Evolutionary conservation across 306 rosid genomes (phyloP).

Genomic region (Vachellia collinsii): DNA sequence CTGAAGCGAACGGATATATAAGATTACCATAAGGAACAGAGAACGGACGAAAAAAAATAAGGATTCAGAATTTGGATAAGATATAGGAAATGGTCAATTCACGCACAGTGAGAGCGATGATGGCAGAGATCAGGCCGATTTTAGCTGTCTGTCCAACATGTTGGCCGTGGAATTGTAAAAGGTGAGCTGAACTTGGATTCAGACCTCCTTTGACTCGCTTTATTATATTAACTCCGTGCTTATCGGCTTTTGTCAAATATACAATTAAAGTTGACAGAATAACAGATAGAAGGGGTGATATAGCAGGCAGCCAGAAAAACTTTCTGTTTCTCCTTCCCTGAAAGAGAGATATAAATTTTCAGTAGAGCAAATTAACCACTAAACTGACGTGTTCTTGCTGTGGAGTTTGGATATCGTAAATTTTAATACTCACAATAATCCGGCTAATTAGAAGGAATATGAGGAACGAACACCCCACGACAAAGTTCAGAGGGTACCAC

Average conservation of each 20-base stretch:
- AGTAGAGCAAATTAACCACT: slow-evolving; percentile 27
- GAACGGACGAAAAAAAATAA: neutral
- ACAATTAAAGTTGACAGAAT: slow-evolving; percentile 78
- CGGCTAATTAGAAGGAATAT: slow-evolving; percentile 71
- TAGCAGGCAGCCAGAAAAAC: slow-evolving; percentile 82
- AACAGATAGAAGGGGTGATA: slow-evolving; percentile 80
- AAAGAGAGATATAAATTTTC: slow-evolving; percentile 20
- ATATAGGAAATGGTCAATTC: neutral
- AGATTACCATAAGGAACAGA: slow-evolving; percentile 22
- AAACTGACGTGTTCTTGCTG: slow-evolving; percentile 2
- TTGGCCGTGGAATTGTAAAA: slow-evolving; percentile 63
- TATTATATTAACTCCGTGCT: slow-evolving; percentile 79
- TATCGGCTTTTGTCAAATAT: slow-evolving; percentile 70
- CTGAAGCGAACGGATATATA: slow-evolving; percentile 30
- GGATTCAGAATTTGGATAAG: neutral
- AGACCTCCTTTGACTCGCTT: slow-evolving; percentile 70
- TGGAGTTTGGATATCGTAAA: neutral
- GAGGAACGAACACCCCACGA: slow-evolving; percentile 76
- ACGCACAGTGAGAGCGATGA: slow-evolving; percentile 86
- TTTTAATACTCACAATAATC: slow-evolving; percentile 62
- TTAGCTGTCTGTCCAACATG: slow-evolving; percentile 74
- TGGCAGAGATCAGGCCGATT: slow-evolving; percentile 71
- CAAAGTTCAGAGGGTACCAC: slow-evolving; percentile 80
- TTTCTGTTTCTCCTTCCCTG: slow-evolving; percentile 86
- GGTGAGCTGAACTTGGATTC: slow-evolving; percentile 72